phyloP scores from a whole-genome alignment of 768 basidiomycete species.

The Russula compacta region DNA sequence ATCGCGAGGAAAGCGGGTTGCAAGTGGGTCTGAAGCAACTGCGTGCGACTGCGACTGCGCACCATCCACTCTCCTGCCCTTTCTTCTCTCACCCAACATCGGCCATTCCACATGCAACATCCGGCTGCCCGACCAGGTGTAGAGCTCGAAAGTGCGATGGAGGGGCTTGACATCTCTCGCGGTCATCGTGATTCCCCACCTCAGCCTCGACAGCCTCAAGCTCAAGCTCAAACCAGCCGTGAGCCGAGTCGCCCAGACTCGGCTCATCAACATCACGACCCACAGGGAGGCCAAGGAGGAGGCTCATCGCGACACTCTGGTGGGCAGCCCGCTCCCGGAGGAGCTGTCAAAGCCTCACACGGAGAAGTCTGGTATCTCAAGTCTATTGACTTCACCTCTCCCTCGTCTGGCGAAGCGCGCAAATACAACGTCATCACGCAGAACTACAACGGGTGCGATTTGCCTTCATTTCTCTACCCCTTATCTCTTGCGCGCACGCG shows the following conservation, averaged over 20 bases:
- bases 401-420: slow-evolving; percentile 21
- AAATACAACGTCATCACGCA: slow-evolving; percentile 64
- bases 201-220: background rate
- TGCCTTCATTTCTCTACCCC: background rate
- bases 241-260: background rate
- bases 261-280: background rate
- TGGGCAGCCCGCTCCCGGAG: background rate
- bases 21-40: too few species aligned
- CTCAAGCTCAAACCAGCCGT: background rate
- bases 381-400: slow-evolving; percentile 42
- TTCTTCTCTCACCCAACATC: background rate
- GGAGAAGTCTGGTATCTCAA: slow-evolving; percentile 75
- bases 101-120: background rate
- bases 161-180: background rate
- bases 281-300: background rate
- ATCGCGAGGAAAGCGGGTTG: too few species aligned
- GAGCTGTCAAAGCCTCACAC: slow-evolving; percentile 15
- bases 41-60: background rate
- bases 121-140: background rate
- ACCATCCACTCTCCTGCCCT: background rate
- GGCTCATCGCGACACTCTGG: background rate
- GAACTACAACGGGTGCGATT: slow-evolving; percentile 70
- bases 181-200: background rate
- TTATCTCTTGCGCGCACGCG: background rate
- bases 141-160: background rate